These are phyloP conservation scores for Choanephora cucurbitarum DNA, from an alignment of 371 early-diverging fungal species.

Conservation along the genomic window DNA sequence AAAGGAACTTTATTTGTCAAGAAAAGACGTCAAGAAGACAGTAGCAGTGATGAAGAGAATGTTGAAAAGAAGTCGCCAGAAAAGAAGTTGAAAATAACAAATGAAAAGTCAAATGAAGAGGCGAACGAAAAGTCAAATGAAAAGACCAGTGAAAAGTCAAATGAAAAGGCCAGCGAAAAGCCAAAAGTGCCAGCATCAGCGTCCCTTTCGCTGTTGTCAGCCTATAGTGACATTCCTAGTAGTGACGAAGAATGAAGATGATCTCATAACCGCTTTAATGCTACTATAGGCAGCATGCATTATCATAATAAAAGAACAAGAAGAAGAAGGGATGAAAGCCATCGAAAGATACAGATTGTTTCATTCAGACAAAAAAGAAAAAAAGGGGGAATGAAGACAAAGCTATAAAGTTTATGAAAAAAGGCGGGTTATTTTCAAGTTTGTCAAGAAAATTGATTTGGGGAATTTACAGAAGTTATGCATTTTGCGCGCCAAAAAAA, in stretches of 20 bases:
- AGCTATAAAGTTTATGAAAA: no score
- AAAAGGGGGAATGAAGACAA: no score
- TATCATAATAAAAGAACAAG: background rate
- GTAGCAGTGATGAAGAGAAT: slow-evolving; percentile 15
- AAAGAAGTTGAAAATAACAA: slow-evolving; percentile 8
- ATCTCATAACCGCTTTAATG: slow-evolving; percentile 12
- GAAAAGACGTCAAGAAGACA: slow-evolving; percentile 26
- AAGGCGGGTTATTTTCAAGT: no score
- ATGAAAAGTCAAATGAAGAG: background rate
- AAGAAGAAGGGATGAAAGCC: no score
- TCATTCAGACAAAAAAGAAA: no score
- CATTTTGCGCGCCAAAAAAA: no score
- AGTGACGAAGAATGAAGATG: slow-evolving; percentile 20
- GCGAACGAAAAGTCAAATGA: slow-evolving; percentile 1
- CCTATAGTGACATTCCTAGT: slow-evolving; percentile 36
- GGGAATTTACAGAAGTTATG: no score
- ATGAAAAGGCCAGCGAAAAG: background rate
- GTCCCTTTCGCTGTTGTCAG: slow-evolving; percentile 26
- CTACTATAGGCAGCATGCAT: background rate
- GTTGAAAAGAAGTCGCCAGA: slow-evolving; percentile 7
- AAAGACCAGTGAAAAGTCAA: slow-evolving; percentile 6
- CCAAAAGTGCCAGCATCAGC: background rate
- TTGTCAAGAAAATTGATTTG: no score
- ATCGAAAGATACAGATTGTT: no score
- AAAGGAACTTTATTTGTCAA: slow-evolving; percentile 10